Evolutionary conservation across 1,139 yeast species (phyloP).

Genomic region (Pichia sp.): DNA sequence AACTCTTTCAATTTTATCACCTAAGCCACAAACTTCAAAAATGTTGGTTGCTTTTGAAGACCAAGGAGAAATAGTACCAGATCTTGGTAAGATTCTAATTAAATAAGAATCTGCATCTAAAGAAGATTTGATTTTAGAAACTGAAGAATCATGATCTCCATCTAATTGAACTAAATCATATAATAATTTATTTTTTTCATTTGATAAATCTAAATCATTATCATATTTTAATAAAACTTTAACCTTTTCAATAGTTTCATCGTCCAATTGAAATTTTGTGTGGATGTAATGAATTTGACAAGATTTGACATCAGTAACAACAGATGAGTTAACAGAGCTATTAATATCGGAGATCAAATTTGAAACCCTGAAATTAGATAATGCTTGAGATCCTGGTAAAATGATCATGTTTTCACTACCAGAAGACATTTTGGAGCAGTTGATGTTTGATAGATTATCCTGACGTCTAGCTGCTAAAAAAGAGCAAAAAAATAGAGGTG

Average conservation of each 20-base stretch:
- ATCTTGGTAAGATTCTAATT: constrained; percentile 78
- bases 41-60: constrained; percentile 98
- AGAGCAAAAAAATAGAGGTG: no score
- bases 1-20: constrained; percentile 63
- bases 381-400: constrained; percentile 85
- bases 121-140: constrained; percentile 10
- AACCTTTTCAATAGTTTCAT: constrained; percentile 44
- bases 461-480: no score
- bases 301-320: constrained; percentile 65
- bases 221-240: constrained; percentile 71
- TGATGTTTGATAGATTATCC: no score
- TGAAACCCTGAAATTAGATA: constrained; percentile 79
- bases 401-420: constrained; percentile 40
- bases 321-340: constrained; percentile 55
- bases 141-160: constrained; percentile 17
- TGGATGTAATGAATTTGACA: constrained; percentile 80
- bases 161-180: constrained; percentile 34
- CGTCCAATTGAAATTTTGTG: constrained; percentile 36
- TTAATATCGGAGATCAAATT: constrained; percentile 69
- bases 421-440: constrained; percentile 4
- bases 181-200: constrained; percentile 44
- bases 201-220: constrained; percentile 50
- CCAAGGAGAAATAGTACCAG: constrained; percentile 99
- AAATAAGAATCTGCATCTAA: constrained; percentile 43
- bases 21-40: constrained; percentile 80